Evolutionary conservation across 1,284 basidiomycete genomes (phyloP), one percentile per base, ranked within the genome.

Genomic region (Blastosporella zonata): DNA sequence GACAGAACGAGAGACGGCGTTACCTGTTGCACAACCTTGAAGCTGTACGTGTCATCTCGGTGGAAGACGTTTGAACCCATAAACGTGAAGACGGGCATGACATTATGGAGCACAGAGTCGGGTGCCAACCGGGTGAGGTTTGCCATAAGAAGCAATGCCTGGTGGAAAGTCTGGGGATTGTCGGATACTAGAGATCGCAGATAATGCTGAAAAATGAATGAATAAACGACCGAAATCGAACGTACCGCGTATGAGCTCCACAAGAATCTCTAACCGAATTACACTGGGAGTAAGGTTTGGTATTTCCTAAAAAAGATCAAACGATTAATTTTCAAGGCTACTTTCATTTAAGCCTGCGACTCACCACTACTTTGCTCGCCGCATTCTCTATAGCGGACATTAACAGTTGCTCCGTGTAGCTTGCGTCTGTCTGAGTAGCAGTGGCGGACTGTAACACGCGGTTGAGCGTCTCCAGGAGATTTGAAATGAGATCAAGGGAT

Each of bases 41-140:
- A 95, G 63, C 90, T 96, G 69, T 95, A 96, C 0, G 89, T 82
- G 64, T 99, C 97, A 62, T 99, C 97, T 38, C 95, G 80, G 65
- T 97, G 94, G 71, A 99, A 88, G 18, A 98, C 87, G 52, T 93
- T 93, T 6, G 93, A 90, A 22, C 97, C 96, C 87, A 99, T 97
- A 71, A 98, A 99, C 0, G 96, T 98, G 72, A 99, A 98, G 49
- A 99, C 88, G 5, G 97, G 95, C 93, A 99, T 98, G 52, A 97
- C 81, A 60, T 97, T 94, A 65, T 93, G 93, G 23, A 98, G 75
- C 12, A 97, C 92, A 6, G 91, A 87, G 51, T 96, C 93, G 0
- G 95, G 94, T 0, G 88, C 85, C 37, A 98, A 73, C 25, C 84
- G 79, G 1, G 93, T 90, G 43, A 99, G 71, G 54, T 79, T 87